A percentile compares a stretch with the other conserved stretches of the same genome.
Evolutionary conservation across 2,329 filamentous ascomycete species (phyloP).

Genomic region (Aspergillus luchuensis): DNA sequence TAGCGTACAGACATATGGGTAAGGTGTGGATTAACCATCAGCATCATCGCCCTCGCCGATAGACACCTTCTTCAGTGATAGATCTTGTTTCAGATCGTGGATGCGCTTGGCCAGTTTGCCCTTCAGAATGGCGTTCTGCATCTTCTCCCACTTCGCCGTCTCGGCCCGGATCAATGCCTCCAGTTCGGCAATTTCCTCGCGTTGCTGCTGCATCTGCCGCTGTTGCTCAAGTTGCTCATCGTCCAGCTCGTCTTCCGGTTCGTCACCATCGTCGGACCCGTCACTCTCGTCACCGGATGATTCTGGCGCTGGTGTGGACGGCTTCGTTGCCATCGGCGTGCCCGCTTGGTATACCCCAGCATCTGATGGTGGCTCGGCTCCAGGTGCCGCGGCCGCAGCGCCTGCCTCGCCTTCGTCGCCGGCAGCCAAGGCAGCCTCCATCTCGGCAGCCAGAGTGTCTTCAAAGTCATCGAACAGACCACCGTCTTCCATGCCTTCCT

Average conservation of each 20-base stretch:
- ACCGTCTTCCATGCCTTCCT: conserved; percentile 44
- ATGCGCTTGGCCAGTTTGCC: conserved; percentile 48
- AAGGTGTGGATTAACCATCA: conserved; percentile 25
- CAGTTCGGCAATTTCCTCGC: conserved; percentile 48
- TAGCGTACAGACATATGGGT: conserved; percentile 2
- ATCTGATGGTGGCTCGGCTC: conserved; percentile 17
- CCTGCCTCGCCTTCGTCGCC: conserved; percentile 37
- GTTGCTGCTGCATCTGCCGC: conserved; percentile 46
- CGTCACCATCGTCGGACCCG: conserved; percentile 39
- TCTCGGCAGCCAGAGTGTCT: conserved; percentile 46
- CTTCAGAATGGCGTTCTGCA: conserved; percentile 44
- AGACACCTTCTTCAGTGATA: conserved; percentile 48
- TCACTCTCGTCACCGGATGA: conserved; percentile 47
- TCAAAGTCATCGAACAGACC: conserved; percentile 42
- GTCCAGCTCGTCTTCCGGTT: conserved; percentile 41
- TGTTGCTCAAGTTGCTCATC: conserved; percentile 48
- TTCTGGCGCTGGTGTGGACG: conserved; percentile 38
- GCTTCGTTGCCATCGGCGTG: conserved; percentile 37
- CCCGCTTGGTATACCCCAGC: conserved; percentile 30
- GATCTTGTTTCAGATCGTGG: conserved; percentile 46
- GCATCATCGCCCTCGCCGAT: conserved; percentile 41
- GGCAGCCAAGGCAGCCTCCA: conserved; percentile 47
- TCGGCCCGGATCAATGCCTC: conserved; percentile 43
- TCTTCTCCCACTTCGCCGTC: conserved; percentile 43
- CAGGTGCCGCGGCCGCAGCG: conserved; percentile 23